Conservation (phyloP, 2,329 filamentous ascomycete species). For the Talaromyces sp. region DNA sequence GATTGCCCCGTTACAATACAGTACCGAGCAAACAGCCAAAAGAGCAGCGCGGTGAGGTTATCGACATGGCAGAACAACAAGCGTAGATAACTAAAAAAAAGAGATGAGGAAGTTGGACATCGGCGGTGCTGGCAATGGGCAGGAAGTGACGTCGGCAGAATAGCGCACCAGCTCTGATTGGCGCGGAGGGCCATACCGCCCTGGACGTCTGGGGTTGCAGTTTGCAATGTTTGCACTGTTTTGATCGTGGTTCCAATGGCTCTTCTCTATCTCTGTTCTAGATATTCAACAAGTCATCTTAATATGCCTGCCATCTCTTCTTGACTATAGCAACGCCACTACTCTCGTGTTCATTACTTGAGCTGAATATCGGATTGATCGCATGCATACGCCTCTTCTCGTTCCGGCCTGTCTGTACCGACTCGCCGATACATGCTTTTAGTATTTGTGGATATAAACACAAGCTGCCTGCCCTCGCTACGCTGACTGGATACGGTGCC, state of each 20-base stretch:
- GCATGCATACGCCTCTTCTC: not conserved
- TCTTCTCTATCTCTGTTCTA: no score
- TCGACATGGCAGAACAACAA: not conserved
- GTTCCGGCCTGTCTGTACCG: not conserved
- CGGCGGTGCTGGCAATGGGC: not conserved
- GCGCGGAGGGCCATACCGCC: conserved; percentile 5
- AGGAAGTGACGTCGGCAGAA: conserved; percentile 13
- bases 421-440: not conserved
- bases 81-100: not conserved
- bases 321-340: not conserved
- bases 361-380: not conserved
- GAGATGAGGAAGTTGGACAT: not conserved
- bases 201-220: not conserved
- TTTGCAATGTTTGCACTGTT: not conserved
- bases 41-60: conserved; percentile 2
- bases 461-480: no score
- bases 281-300: not conserved
- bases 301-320: not conserved
- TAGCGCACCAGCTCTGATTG: not conserved
- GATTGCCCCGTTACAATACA: not conserved
- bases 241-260: not conserved
- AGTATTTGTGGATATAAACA: no score
- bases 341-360: not conserved
- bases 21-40: not conserved
- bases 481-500: no score